phyloP scores from a whole-genome alignment of 306 rosid species.

The Cucumis hystrix region DNA sequence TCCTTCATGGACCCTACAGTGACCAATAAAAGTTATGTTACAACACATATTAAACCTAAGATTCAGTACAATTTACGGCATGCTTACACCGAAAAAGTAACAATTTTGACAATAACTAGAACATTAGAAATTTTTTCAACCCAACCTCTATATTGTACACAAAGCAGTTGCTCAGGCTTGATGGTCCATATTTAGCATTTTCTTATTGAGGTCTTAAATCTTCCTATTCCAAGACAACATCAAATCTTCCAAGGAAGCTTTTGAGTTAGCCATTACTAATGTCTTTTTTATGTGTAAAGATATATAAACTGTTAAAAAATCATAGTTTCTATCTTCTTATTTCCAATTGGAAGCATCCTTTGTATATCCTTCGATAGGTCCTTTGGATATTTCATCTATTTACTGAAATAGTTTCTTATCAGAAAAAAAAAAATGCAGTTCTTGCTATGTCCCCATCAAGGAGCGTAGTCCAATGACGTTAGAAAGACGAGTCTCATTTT shows the following conservation, averaged over 20 bases:
- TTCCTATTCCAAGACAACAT: not conserved
- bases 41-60: not conserved
- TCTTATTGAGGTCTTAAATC: not conserved
- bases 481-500: not conserved
- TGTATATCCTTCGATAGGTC: too few relatives aligned
- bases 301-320: too few relatives aligned
- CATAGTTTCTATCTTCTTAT: too few relatives aligned
- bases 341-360: too few relatives aligned
- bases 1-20: slow-evolving; percentile 64
- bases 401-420: too few relatives aligned
- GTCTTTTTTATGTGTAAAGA: too few relatives aligned
- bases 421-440: not conserved
- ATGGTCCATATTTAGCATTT: not conserved
- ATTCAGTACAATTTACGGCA: not conserved
- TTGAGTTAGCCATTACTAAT: too few relatives aligned
- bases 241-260: too few relatives aligned
- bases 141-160: not conserved
- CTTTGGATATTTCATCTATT: too few relatives aligned
- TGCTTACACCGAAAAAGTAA: not conserved
- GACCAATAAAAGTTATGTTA: slow-evolving; percentile 18
- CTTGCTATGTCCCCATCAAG: not conserved
- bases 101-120: not conserved
- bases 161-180: not conserved
- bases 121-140: not conserved
- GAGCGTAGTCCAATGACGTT: not conserved